Percentiles rank a stretch among this genome's conserved stretches.
Evolutionary conservation across 352 stramenopile species (phyloP).

Genomic region (Achlya hypogyna): DNA sequence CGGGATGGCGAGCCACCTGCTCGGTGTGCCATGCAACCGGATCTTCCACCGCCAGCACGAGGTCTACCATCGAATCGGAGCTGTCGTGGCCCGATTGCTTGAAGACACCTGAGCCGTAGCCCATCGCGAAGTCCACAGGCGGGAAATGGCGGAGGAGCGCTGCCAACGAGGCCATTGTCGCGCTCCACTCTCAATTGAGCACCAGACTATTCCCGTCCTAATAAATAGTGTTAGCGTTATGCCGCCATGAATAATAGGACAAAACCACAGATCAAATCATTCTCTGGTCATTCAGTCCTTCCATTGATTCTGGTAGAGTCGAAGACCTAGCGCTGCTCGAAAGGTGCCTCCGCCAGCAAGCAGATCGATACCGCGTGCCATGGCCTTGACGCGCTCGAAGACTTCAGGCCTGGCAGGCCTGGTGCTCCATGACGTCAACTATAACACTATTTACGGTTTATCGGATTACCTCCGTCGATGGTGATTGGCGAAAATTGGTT

Average conservation of each 20-base stretch:
- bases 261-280: no score
- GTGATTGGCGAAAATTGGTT: neutral
- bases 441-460: neutral
- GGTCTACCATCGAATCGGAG: constrained; percentile 76
- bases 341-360: no score
- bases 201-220: neutral
- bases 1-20: constrained; percentile 62
- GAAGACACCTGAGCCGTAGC: constrained; percentile 78
- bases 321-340: no score
- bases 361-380: no score
- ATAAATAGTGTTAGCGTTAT: no score
- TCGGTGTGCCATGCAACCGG: constrained; percentile 67
- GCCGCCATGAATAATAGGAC: no score
- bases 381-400: no score
- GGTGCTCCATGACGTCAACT: neutral
- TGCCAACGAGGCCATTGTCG: neutral
- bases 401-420: no score
- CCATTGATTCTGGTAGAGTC: no score
- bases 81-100: constrained; percentile 64
- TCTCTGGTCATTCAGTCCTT: no score
- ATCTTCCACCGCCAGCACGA: constrained; percentile 83
- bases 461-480: neutral
- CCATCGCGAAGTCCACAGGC: constrained; percentile 66
- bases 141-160: constrained; percentile 36
- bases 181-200: neutral